phyloP scores from a whole-genome alignment of 2,329 filamentous ascomycete species.

The Cladophialophora chaetospira region DNA sequence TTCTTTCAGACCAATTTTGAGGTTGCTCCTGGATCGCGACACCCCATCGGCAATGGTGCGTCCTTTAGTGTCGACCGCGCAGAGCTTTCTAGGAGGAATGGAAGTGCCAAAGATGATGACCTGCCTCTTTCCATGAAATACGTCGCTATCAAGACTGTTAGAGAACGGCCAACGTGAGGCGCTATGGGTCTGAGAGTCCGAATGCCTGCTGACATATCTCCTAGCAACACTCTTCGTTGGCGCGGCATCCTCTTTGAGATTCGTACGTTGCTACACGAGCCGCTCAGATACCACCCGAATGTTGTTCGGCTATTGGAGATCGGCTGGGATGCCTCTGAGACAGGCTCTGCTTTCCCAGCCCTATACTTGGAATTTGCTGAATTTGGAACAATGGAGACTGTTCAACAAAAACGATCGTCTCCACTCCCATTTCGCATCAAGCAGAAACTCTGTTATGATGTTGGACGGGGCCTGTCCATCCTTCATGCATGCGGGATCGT shows the following conservation, averaged over 20 bases:
- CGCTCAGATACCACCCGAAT: slow-evolving; percentile 11
- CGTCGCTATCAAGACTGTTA: neutral
- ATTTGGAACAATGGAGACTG: slow-evolving; percentile 6
- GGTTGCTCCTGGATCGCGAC: neutral
- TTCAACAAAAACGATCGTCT: neutral
- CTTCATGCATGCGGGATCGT: slow-evolving; percentile 23
- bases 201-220: neutral
- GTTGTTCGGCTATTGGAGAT: slow-evolving; percentile 12
- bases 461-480: slow-evolving; percentile 20
- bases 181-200: neutral
- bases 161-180: neutral
- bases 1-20: neutral
- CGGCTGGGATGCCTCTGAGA: slow-evolving; percentile 1
- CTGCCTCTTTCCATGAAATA: neutral
- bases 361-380: slow-evolving; percentile 8
- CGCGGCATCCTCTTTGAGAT: slow-evolving; percentile 12
- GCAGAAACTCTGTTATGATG: slow-evolving; percentile 19
- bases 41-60: neutral
- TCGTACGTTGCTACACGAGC: slow-evolving; percentile 7
- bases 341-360: slow-evolving; percentile 8
- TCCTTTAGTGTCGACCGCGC: neutral
- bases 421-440: slow-evolving; percentile 3
- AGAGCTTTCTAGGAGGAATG: neutral
- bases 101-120: neutral
- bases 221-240: neutral